Conservation (phyloP, 2,329 filamentous ascomycete genomes). For the Magnaporthales sp. region DNA sequence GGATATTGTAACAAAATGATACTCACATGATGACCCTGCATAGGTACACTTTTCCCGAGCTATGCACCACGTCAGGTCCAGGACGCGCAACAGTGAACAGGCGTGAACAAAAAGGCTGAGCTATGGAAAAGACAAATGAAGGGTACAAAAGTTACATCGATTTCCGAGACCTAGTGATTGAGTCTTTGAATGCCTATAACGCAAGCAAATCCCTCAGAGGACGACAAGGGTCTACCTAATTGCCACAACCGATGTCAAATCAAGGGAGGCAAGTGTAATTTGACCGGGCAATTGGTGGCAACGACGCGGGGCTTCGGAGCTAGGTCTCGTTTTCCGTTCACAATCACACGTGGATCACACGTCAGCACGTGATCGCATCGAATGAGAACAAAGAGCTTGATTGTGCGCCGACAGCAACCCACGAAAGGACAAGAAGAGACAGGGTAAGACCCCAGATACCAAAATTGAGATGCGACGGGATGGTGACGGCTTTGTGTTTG, state of each 20-base stretch:
- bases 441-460: too few relatives aligned
- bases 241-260: background rate
- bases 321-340: background rate
- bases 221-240: background rate
- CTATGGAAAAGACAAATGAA: background rate
- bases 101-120: background rate
- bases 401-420: background rate
- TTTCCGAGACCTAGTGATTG: background rate
- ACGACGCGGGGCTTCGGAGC: background rate
- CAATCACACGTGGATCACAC: conserved; percentile 1
- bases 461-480: too few relatives aligned
- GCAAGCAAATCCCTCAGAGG: background rate
- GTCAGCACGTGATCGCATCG: background rate
- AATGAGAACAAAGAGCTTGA: background rate
- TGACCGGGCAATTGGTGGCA: background rate
- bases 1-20: too few relatives aligned
- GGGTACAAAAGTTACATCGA: background rate
- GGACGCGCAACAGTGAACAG: background rate
- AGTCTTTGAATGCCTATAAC: background rate
- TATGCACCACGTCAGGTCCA: background rate
- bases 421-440: background rate
- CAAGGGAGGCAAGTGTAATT: background rate
- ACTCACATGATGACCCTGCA: background rate
- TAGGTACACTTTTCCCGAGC: background rate
- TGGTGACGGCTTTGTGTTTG: too few relatives aligned